Evolutionary conservation across 257 asterid species (phyloP).

Genomic region (Ilex aquifolium): DNA sequence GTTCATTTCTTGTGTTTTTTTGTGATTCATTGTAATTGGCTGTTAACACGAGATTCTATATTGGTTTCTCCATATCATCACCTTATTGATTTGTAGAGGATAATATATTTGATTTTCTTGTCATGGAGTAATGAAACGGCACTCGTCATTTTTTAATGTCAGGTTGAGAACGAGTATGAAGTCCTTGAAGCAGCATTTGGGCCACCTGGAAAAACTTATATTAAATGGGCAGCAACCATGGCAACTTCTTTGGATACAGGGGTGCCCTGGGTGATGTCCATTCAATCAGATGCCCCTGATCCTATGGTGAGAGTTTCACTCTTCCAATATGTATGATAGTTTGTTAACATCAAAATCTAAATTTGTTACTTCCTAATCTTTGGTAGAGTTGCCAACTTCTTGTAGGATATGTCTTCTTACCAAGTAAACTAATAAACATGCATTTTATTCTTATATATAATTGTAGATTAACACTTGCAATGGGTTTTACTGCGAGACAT

Average conservation of each 20-base stretch:
- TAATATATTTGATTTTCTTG: background rate
- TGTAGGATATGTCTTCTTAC: too few relatives aligned
- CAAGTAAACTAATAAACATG: background rate
- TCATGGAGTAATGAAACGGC: background rate
- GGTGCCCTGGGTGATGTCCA: slow-evolving; percentile 98
- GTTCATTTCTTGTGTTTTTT: slow-evolving; percentile 21
- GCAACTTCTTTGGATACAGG: slow-evolving; percentile 72
- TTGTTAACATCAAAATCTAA: background rate
- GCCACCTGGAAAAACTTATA: slow-evolving; percentile 53
- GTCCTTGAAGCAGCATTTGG: slow-evolving; percentile 59
- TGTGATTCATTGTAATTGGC: background rate
- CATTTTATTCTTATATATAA: slow-evolving; percentile 4
- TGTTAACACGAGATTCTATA: background rate
- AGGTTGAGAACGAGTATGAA: slow-evolving; percentile 96
- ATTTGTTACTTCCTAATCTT: background rate
- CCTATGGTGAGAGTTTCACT: slow-evolving; percentile 49
- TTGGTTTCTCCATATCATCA: background rate
- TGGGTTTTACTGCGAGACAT: slow-evolving; percentile 90
- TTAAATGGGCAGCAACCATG: slow-evolving; percentile 88
- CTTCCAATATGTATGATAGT: background rate
- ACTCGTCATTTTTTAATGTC: background rate
- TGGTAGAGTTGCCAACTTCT: too few relatives aligned
- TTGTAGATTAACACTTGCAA: slow-evolving; percentile 89
- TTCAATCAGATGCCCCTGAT: slow-evolving; percentile 86
- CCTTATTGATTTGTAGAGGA: background rate